Evolutionary conservation across 805 yeast genomes (phyloP).

Genomic region (Huiozyma sinensis): DNA sequence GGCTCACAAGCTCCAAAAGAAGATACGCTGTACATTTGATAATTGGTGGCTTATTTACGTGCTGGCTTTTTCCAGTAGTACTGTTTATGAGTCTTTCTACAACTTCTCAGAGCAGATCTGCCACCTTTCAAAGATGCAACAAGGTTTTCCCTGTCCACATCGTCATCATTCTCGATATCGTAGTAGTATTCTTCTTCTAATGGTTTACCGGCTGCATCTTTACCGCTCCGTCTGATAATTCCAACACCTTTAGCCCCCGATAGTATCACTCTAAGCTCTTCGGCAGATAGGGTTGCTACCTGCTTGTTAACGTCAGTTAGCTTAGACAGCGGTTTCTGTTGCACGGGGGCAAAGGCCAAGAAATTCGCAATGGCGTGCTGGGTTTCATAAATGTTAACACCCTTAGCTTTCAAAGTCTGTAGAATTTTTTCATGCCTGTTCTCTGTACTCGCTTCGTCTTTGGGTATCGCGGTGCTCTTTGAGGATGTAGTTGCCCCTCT

Average conservation of each 20-base stretch:
- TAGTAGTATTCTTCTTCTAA: slow-evolving; percentile 92
- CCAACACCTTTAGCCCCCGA: slow-evolving; percentile 48
- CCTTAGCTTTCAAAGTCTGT: background rate
- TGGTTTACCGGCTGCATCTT: slow-evolving; percentile 93
- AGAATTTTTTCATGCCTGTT: background rate
- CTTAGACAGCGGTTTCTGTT: slow-evolving; percentile 76
- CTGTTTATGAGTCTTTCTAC: slow-evolving; percentile 89
- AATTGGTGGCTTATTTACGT: too few species aligned
- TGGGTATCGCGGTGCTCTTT: background rate
- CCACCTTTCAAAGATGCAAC: slow-evolving; percentile 73
- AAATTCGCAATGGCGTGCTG: slow-evolving; percentile 67
- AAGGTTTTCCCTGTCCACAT: slow-evolving; percentile 53
- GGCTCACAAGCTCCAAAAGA: too few species aligned
- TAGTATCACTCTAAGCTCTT: slow-evolving; percentile 36
- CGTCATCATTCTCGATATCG: slow-evolving; percentile 71
- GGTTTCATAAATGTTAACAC: slow-evolving; percentile 34
- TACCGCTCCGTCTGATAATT: slow-evolving; percentile 79
- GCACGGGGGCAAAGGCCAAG: slow-evolving; percentile 78
- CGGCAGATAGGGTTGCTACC: slow-evolving; percentile 36
- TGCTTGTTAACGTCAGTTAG: slow-evolving; percentile 51
- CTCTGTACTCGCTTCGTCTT: background rate
- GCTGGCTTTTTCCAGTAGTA: slow-evolving; percentile 40
- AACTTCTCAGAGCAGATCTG: slow-evolving; percentile 67
- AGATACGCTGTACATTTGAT: too few species aligned
- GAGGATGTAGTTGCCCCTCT: background rate